Conservation (phyloP, 345 rosid genomes). For the Linum usitatissimum region DNA sequence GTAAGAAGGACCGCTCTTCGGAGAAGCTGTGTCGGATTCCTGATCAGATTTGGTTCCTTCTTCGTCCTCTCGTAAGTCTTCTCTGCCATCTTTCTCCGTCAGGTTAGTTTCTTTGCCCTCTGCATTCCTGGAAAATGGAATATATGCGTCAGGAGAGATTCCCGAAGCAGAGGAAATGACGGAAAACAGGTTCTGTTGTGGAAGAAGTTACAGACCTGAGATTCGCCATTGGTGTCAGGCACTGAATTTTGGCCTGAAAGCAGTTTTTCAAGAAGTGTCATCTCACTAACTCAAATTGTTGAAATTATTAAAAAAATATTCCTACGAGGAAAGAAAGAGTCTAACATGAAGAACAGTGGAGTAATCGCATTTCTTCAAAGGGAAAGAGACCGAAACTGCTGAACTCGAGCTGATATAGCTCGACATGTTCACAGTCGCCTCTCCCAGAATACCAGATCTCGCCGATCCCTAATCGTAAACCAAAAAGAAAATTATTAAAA, state of each 20-base stretch:
- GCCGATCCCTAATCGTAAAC: constrained; percentile 32
- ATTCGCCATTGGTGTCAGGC: constrained; percentile 35
- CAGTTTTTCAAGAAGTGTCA: constrained; percentile 3
- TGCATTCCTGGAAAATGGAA: constrained; percentile 23
- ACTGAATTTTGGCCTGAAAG: constrained; percentile 40
- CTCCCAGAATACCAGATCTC: constrained; percentile 51
- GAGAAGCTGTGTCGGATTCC: constrained; percentile 14
- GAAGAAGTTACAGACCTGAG: constrained; percentile 22
- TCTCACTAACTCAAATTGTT: not conserved
- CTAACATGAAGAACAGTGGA: constrained; percentile 48
- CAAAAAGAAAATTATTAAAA: too few species aligned
- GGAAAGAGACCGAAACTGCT: constrained; percentile 32
- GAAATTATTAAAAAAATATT: not conserved
- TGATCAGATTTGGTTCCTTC: constrained; percentile 25
- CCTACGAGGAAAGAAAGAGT: not conserved
- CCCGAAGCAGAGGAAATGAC: not conserved
- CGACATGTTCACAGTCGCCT: constrained; percentile 35
- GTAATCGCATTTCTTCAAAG: constrained; percentile 38
- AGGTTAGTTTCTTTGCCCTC: constrained; percentile 22
- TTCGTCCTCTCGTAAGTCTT: constrained; percentile 10
- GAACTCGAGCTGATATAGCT: constrained; percentile 27
- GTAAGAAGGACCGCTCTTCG: constrained; percentile 13
- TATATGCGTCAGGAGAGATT: not conserved
- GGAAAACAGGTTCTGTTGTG: not conserved
- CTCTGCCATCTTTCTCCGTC: constrained; percentile 7